A percentile compares a stretch with the other conserved stretches of the same genome.
These are phyloP conservation scores for Colletotrichum eleusines DNA, from an alignment of 2,329 filamentous ascomycete species.

Conservation along the genomic window DNA sequence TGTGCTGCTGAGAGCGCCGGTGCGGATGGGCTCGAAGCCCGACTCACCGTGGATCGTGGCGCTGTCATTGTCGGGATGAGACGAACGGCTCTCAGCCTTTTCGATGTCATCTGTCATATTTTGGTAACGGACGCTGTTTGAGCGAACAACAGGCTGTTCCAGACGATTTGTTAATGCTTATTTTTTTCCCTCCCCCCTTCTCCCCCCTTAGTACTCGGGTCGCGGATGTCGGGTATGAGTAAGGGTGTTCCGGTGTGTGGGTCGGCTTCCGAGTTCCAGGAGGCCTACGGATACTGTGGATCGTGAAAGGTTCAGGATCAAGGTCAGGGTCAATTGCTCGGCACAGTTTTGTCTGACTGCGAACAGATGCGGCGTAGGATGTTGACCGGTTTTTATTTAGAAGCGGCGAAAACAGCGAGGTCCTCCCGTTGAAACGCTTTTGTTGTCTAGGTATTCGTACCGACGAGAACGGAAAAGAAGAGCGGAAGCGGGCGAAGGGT, in stretches of 20 bases:
- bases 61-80: constrained; percentile 26
- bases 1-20: constrained; percentile 30
- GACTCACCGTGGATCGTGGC: constrained; percentile 26
- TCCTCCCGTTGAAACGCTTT: constrained; percentile 11
- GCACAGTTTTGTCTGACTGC: constrained; percentile 5
- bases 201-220: constrained; percentile 3
- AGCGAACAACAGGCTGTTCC: too few species aligned
- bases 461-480: neutral
- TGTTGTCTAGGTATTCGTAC: neutral
- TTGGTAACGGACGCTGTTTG: neutral
- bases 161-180: neutral
- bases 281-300: constrained; percentile 22
- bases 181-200: neutral
- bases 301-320: constrained; percentile 10
- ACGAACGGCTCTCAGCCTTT: constrained; percentile 37
- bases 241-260: constrained; percentile 17
- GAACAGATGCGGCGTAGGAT: constrained; percentile 18
- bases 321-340: constrained; percentile 3
- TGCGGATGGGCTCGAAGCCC: constrained; percentile 46
- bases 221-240: constrained; percentile 34
- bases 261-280: constrained; percentile 39
- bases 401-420: constrained; percentile 4
- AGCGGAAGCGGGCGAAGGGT: neutral
- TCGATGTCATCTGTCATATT: constrained; percentile 32
- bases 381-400: constrained; percentile 11